phyloP scores from a whole-genome alignment of 495 filamentous ascomycete genomes.

The Parmelia sp. region DNA sequence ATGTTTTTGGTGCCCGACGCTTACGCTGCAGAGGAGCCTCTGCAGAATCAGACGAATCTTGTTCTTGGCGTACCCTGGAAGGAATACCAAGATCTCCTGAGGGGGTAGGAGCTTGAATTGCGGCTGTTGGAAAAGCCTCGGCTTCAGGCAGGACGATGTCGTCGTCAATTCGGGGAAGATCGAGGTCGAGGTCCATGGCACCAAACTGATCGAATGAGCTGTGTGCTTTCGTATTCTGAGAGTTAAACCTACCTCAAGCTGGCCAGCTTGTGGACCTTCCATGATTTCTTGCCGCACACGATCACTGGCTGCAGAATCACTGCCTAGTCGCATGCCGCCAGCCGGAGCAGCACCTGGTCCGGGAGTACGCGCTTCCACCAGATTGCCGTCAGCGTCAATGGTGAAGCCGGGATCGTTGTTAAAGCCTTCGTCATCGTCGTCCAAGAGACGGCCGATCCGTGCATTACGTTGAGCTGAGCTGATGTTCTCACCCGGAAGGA shows the following conservation, averaged over 20 bases:
- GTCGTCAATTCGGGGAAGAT: conserved; percentile 31
- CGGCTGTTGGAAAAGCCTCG: conserved; percentile 27
- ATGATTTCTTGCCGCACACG: conserved; percentile 36
- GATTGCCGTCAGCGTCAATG: conserved; percentile 59
- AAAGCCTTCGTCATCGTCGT: conserved; percentile 43
- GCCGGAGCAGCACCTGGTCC: conserved; percentile 11
- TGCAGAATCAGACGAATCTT: conserved; percentile 26
- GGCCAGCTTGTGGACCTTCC: conserved; percentile 30
- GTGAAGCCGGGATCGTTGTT: conserved; percentile 58
- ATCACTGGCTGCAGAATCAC: conserved; percentile 37
- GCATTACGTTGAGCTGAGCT: conserved; percentile 29
- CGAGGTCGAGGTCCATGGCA: conserved; percentile 42
- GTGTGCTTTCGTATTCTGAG: neutral
- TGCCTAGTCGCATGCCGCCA: conserved; percentile 27
- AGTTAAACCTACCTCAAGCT: conserved; percentile 27
- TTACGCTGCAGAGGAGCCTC: conserved; percentile 22
- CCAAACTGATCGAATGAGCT: conserved; percentile 28
- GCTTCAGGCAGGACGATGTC: conserved; percentile 31
- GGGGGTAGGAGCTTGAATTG: conserved; percentile 14
- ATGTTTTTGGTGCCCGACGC: conserved; percentile 16
- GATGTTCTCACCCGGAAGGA: conserved; percentile 31
- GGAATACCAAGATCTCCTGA: conserved; percentile 18
- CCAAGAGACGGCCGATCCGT: conserved; percentile 24
- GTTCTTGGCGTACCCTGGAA: conserved; percentile 18
- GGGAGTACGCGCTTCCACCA: conserved; percentile 34